Base-by-base conservation (phyloP, 2,329 filamentous ascomycete species). In the Monilinia fructigena region DNA sequence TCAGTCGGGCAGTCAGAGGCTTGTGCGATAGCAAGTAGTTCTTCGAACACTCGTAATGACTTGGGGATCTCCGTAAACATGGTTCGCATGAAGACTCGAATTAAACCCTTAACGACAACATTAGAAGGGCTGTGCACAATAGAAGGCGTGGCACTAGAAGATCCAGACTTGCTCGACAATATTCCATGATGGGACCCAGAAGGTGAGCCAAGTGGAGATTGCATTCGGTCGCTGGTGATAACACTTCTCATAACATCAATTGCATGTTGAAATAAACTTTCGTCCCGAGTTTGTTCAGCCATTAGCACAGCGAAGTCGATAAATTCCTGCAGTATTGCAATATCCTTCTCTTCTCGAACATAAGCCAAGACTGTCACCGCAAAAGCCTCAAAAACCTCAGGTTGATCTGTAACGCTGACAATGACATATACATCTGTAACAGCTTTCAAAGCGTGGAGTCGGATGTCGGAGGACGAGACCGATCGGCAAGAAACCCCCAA, bases 1-100 rank as follows among this genome's bases (percentile, higher is more conserved):
- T 91, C 88, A 8, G 83, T 80, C 67, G 90, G 89, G 68, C 84
- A 86, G 42, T 82, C 80, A 38, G 81, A 82, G 20, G 84, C 84
- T 70, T 83, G 83, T 7, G 84, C 86, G 70, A 93, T 86, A 63
- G 82, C 81, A 53, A 93, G 79, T 6, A 94, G 78, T 11, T 85
- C 80, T 59, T 86, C 82, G 72, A 87, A 93, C 0, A 89, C 78
- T 58, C 82, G 82, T 28, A 83, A 79, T 16, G 88, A 85, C 76
- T 93, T 94, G 18, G 77, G 77, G 10, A 85, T 84, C 64, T 90
- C 87, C 40, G 79, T 80, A 70, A 88, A 87, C 79, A 96, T 86
- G 16, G 86, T 86, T 62, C 86, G 84, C 70, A 93, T 85, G 76
- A 96, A 96, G 62, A 96, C 87, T 69, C 85, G 86, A 53, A 92